A percentile compares a stretch with the other conserved stretches of the same genome.
These are phyloP conservation scores for Ustilago nuda DNA, from an alignment of 1,284 basidiomycete species.

Conservation along the genomic window DNA sequence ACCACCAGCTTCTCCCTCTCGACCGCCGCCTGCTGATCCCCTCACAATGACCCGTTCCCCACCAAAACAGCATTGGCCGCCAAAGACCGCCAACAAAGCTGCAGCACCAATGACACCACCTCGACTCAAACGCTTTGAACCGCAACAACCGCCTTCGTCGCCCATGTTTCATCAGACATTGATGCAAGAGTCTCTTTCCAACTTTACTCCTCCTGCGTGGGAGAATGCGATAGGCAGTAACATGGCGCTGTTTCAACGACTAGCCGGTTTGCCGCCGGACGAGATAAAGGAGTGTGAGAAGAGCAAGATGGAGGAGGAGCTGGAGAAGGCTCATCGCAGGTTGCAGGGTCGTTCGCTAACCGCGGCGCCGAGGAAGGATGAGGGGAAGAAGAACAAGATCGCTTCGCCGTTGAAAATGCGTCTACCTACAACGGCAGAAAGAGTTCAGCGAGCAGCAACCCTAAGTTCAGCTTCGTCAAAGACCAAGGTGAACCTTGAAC, in stretches of 20 bases:
- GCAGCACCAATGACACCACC: constrained; percentile 4
- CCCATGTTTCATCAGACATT: constrained; percentile 24
- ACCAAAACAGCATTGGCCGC: not conserved
- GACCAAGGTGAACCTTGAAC: not conserved
- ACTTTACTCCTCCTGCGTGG: constrained; percentile 41
- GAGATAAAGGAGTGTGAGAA: constrained; percentile 14
- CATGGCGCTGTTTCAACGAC: constrained; percentile 32
- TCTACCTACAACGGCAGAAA: not conserved
- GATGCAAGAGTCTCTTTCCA: constrained; percentile 41
- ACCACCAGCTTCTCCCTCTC: not conserved
- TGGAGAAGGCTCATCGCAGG: constrained; percentile 27
- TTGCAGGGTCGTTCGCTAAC: constrained; percentile 15
- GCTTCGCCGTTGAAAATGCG: not conserved
- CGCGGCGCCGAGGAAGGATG: too few relatives aligned
- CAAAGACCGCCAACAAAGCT: not conserved
- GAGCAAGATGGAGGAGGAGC: constrained; percentile 21
- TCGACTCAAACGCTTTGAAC: constrained; percentile 1
- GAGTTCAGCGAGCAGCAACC: constrained; percentile 6
- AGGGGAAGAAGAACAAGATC: not conserved
- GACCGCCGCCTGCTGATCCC: not conserved
- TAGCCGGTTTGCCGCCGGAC: constrained; percentile 26
- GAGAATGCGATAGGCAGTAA: constrained; percentile 6
- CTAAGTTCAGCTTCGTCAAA: not conserved
- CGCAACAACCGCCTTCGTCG: constrained; percentile 9
- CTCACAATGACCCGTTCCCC: not conserved